Conservation (phyloP, 1,139 yeast genomes). For the Taiozyma sp. region DNA sequence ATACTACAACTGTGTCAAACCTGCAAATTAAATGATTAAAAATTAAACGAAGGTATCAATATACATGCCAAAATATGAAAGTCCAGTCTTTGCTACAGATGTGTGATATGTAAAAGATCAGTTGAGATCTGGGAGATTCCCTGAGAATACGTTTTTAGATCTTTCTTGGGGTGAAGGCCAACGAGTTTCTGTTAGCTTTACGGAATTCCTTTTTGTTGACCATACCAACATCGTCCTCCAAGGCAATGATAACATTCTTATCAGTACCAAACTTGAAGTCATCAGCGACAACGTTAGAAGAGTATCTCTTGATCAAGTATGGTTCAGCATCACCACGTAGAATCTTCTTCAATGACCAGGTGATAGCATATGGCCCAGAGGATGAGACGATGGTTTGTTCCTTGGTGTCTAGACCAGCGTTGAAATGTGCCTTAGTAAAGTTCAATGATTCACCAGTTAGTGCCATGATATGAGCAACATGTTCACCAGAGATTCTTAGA, state of each 20-base stretch:
- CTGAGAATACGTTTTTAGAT: background rate
- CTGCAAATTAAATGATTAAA: slow-evolving; percentile 6
- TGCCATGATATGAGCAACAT: slow-evolving; percentile 55
- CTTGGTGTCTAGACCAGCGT: slow-evolving; percentile 54
- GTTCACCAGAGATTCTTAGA: slow-evolving; percentile 65
- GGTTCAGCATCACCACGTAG: slow-evolving; percentile 49
- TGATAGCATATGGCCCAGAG: slow-evolving; percentile 72
- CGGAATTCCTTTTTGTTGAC: slow-evolving; percentile 53
- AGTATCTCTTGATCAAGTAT: slow-evolving; percentile 60
- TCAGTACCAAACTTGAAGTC: slow-evolving; percentile 73
- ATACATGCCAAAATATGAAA: background rate
- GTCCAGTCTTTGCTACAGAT: background rate
- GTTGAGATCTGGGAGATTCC: background rate
- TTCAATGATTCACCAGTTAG: slow-evolving; percentile 45
- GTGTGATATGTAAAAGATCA: background rate
- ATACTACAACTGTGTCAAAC: background rate
- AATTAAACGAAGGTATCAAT: background rate
- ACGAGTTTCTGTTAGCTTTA: slow-evolving; percentile 45
- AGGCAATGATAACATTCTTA: slow-evolving; percentile 53
- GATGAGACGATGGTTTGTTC: slow-evolving; percentile 75
- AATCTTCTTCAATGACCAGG: slow-evolving; percentile 70
- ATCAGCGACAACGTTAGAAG: slow-evolving; percentile 63
- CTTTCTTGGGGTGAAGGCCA: slow-evolving; percentile 21
- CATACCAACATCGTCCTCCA: slow-evolving; percentile 22
- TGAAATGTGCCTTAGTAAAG: slow-evolving; percentile 74